Percentiles rank a stretch among this genome's conserved stretches.
phyloP scores from a whole-genome alignment of 2,329 filamentous ascomycete species.

The Cercospora sp. region DNA sequence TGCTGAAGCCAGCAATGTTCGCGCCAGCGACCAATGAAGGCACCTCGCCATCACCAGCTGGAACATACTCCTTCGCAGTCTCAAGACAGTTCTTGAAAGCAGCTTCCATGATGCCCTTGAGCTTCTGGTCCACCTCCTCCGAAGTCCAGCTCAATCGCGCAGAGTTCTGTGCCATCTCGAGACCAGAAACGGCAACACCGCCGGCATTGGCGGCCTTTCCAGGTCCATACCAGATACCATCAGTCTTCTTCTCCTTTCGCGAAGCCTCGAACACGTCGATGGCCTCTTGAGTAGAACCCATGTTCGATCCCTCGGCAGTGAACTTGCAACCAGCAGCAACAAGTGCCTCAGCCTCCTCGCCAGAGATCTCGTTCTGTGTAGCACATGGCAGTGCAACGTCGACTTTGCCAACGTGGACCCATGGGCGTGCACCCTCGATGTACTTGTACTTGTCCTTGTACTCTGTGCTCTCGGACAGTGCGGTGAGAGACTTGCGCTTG shows the following conservation, averaged over 20 bases:
- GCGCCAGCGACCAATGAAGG: constrained; percentile 88
- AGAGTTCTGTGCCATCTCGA: constrained; percentile 99
- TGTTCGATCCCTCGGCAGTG: constrained; percentile 96
- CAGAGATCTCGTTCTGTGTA: constrained; percentile 95
- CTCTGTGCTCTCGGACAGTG: constrained; percentile 59
- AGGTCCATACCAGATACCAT: constrained; percentile 90
- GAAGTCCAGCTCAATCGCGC: constrained; percentile 78
- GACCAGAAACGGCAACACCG: constrained; percentile 92
- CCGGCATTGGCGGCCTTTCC: constrained; percentile 95
- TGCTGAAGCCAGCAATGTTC: constrained; percentile 97
- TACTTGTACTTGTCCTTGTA: constrained; percentile 74
- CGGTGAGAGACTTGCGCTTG: constrained; percentile 76
- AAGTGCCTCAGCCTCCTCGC: constrained; percentile 82
- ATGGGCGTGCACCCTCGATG: constrained; percentile 82
- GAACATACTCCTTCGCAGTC: constrained; percentile 87
- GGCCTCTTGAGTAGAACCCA: constrained; percentile 95
- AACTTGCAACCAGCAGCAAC: constrained; percentile 75
- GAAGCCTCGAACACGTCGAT: constrained; percentile 88
- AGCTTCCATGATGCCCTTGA: constrained; percentile 84
- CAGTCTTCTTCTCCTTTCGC: constrained; percentile 67
- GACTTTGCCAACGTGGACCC: constrained; percentile 84
- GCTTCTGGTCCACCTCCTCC: constrained; percentile 58
- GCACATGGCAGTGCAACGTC: constrained; percentile 91
- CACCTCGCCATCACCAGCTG: constrained; percentile 74
- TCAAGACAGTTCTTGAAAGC: constrained; percentile 87